Evolutionary conservation across 2,329 filamentous ascomycete species (phyloP), one percentile per base, ranked within the genome.

Genomic region (Xylaria sp.): DNA sequence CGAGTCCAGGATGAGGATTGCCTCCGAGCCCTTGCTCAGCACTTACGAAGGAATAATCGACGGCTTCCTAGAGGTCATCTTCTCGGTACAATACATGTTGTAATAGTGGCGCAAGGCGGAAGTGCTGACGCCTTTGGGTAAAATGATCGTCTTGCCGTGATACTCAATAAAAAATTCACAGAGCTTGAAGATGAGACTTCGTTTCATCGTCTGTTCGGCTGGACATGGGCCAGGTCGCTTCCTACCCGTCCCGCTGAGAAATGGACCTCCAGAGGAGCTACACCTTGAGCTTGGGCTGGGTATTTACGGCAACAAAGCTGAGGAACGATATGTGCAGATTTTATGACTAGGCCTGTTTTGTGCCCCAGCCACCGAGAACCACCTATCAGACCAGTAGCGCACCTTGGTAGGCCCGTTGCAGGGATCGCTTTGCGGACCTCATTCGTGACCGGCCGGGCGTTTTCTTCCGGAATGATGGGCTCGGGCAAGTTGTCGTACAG

Each of bases 61-160:
- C 22, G 10, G 45, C 22, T 3, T 50, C 5, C 25, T 15, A 15
- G 45, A 22, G 13, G 22, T 50, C 45, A 50, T 50, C 27, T 50
- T 50, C 29, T 50, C 45, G 11, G 29, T 50, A 17, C 45, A 50
- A 50, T 25, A 50, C 45, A 50, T 50, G 11, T 50, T 25, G 15
- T 50, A 50, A 6, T 50, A 25, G 22, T 50, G 45, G 9, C 45
- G 20, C 25, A 50, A 6, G 22, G 45, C 45, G 15, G 3, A 17
- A 6, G 6, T 9, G 45, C n/a, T 22, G 25, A 50, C 22, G 22
- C 2, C 3, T 9, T 15, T 15, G 3, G 25, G 22, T 17, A 50
- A 5, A 15, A 3, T 9, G 9, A 25, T 25, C 9, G 3, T 2
- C 7, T 22, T 50, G 29, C n/a, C n/a, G 13, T 50, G 45, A 27